These are phyloP conservation scores for Ganoderma sinense DNA, from an alignment of 1,284 basidiomycete species.

Conservation along the genomic window DNA sequence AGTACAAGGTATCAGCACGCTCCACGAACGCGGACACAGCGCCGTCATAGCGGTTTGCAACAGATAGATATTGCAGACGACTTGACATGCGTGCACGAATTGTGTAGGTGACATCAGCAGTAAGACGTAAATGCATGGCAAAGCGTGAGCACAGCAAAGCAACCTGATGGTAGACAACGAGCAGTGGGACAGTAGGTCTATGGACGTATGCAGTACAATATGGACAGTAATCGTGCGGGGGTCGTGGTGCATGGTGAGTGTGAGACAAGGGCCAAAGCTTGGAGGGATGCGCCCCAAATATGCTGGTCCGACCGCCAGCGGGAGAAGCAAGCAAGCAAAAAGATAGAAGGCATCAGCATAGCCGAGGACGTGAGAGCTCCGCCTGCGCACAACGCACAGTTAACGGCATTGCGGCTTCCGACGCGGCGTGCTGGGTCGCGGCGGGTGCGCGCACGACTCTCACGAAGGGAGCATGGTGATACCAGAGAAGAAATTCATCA, in stretches of 20 bases:
- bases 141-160: not conserved
- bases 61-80: not conserved
- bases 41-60: not conserved
- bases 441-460: not conserved
- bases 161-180: slow-evolving; percentile 3
- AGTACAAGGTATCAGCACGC: not conserved
- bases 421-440: not conserved
- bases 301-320: not conserved
- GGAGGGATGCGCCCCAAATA: not conserved
- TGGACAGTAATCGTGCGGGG: not conserved
- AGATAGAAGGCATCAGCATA: not conserved
- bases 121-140: not conserved
- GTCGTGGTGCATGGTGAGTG: not conserved
- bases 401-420: not conserved
- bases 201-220: not conserved
- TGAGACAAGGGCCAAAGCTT: not conserved
- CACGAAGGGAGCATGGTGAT: not conserved
- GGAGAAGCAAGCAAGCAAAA: not conserved
- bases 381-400: not conserved
- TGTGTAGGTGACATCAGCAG: not conserved
- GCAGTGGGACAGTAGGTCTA: not conserved
- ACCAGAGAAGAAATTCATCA: slow-evolving; percentile 3
- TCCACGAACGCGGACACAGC: not conserved
- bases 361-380: not conserved
- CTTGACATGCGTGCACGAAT: not conserved